These are phyloP conservation scores for Candida gorgasii DNA, from an alignment of 805 yeast genomes.

Conservation along the genomic window DNA sequence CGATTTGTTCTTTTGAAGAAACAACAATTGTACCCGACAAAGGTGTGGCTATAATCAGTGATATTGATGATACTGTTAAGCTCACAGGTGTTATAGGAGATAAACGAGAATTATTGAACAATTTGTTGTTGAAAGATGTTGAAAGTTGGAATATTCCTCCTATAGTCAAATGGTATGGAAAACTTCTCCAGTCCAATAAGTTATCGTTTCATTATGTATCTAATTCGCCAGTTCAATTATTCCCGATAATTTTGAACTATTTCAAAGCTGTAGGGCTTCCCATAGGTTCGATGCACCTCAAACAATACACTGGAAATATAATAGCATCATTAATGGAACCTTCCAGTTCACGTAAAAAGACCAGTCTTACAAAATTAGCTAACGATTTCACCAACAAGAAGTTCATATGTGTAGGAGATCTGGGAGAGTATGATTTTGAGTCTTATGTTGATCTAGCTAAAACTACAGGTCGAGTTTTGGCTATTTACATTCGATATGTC, in stretches of 20 bases:
- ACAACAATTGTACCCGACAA: constrained; percentile 39
- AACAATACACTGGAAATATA: constrained; percentile 83
- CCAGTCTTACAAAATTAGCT: constrained; percentile 60
- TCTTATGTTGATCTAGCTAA: constrained; percentile 77
- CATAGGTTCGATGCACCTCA: constrained; percentile 78
- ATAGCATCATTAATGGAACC: constrained; percentile 85
- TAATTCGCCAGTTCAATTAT: constrained; percentile 92
- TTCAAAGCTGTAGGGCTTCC: constrained; percentile 63
- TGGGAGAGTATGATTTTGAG: constrained; percentile 94
- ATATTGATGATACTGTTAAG: constrained; percentile 92
- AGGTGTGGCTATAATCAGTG: constrained; percentile 80
- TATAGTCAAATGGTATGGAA: constrained; percentile 69
- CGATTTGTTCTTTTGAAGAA: constrained; percentile 48
- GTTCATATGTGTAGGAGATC: constrained; percentile 88
- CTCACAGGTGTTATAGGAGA: constrained; percentile 89
- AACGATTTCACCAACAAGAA: constrained; percentile 74
- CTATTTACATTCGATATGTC: constrained; percentile 81
- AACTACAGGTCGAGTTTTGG: constrained; percentile 62
- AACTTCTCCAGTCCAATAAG: constrained; percentile 43
- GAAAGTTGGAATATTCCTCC: constrained; percentile 72
- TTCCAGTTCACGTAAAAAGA: constrained; percentile 75
- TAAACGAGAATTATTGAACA: constrained; percentile 77
- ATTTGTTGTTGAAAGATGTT: constrained; percentile 68
- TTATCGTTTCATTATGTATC: constrained; percentile 89
- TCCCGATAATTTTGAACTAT: constrained; percentile 57